A percentile compares a stretch with the other conserved stretches of the same genome.
Evolutionary conservation across 768 basidiomycete genomes (phyloP).

Genomic region (Termitomyces sp.): DNA sequence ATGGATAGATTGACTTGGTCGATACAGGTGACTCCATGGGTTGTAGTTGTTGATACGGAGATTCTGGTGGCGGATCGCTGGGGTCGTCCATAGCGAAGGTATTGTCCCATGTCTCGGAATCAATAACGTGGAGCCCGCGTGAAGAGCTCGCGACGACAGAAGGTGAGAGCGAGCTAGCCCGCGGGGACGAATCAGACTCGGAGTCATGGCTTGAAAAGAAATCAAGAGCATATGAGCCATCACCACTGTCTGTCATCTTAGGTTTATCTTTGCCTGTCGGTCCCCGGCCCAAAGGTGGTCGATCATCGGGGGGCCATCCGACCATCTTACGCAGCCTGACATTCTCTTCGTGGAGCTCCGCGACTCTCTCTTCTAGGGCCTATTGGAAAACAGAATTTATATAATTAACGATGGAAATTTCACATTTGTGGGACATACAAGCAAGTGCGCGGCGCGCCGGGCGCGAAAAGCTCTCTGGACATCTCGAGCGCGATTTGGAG

Average conservation of each 20-base stretch:
- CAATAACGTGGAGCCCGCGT: constrained; percentile 41
- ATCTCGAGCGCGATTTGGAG: constrained; percentile 79
- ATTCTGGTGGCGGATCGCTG: constrained; percentile 20
- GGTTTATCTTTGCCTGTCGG: constrained; percentile 86
- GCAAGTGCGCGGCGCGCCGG: constrained; percentile 80
- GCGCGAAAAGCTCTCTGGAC: constrained; percentile 89
- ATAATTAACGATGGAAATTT: constrained; percentile 32
- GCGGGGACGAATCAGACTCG: constrained; percentile 42
- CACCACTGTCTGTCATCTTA: constrained; percentile 34
- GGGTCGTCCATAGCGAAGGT: constrained; percentile 47
- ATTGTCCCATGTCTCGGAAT: constrained; percentile 50
- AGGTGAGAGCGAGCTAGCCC: constrained; percentile 63
- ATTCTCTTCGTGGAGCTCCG: constrained; percentile 84
- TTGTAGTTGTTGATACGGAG: constrained; percentile 37
- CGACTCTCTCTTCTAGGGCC: constrained; percentile 77
- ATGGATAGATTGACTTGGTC: constrained; percentile 40
- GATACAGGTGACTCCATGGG: constrained; percentile 42
- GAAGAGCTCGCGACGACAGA: constrained; percentile 44
- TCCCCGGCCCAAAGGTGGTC: constrained; percentile 72
- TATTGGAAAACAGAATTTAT: constrained; percentile 30
- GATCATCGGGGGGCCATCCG: constrained; percentile 66
- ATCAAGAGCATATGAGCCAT: constrained; percentile 18
- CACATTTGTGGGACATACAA: constrained; percentile 43
- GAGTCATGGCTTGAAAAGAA: constrained; percentile 37
- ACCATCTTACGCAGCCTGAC: constrained; percentile 63